Percentiles rank a stretch among this genome's conserved stretches.
Conservation (phyloP, 306 rosid genomes). For the Lagenaria siceraria region DNA sequence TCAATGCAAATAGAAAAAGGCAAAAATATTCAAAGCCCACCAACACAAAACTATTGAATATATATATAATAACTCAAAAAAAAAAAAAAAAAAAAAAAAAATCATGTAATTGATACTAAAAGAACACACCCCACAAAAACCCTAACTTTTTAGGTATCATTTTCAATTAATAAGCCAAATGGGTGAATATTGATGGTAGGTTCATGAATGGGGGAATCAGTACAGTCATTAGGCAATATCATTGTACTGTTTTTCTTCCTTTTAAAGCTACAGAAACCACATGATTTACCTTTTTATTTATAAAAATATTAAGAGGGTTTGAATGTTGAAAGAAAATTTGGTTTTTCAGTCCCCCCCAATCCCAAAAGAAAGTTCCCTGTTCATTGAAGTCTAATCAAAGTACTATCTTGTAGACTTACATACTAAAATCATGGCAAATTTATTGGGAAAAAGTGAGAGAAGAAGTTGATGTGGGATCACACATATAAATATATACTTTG, state of each 20-base stretch:
- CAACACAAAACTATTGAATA: neutral
- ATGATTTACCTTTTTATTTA: neutral
- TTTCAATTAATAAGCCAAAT: neutral
- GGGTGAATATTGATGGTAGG: neutral
- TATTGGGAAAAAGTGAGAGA: neutral
- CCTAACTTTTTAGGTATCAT: neutral
- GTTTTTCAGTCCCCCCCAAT: neutral
- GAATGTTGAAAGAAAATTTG: neutral
- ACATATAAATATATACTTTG: neutral
- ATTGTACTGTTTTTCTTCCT: conserved; percentile 2
- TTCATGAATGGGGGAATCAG: conserved; percentile 7
- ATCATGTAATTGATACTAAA: neutral
- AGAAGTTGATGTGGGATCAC: neutral
- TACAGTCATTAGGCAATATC: neutral
- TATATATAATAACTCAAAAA: neutral
- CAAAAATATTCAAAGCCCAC: neutral
- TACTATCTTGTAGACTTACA: neutral
- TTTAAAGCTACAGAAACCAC: neutral
- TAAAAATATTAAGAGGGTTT: neutral
- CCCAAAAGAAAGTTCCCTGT: neutral
- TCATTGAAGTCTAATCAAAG: neutral
- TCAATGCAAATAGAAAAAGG: neutral
- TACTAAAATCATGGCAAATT: neutral
- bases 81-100: too few relatives aligned
- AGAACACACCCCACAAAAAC: neutral